A percentile compares a stretch with the other conserved stretches of the same genome.
Evolutionary conservation across 2,329 filamentous ascomycete genomes (phyloP).

Genomic region (Talaromyces sp.): DNA sequence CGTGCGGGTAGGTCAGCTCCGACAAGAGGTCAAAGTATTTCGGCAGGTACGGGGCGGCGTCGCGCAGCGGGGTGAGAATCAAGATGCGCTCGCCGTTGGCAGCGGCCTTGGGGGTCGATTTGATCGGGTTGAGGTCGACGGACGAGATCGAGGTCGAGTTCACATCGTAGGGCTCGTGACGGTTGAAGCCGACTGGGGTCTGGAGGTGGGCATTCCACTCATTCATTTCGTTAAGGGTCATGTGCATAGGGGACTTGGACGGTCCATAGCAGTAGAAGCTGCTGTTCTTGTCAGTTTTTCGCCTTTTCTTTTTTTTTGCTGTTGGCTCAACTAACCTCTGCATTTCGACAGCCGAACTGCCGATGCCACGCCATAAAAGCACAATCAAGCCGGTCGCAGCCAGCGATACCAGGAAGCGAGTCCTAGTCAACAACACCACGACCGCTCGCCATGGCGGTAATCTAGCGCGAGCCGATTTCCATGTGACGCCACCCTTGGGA

Average conservation of each 20-base stretch:
- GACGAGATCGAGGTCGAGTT: conserved; percentile 74
- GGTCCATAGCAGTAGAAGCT: conserved; percentile 99
- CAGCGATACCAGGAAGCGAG: conserved; percentile 70
- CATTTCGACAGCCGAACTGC: conserved; percentile 76
- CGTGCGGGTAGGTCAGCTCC: conserved; percentile 87
- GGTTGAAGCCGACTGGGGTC: conserved; percentile 94
- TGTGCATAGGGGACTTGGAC: conserved; percentile 89
- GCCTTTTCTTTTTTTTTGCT: background rate
- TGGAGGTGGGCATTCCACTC: conserved; percentile 84
- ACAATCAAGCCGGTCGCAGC: conserved; percentile 66
- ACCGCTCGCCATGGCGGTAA: conserved; percentile 72
- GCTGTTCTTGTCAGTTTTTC: conserved; percentile 9
- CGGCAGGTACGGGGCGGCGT: conserved; percentile 73
- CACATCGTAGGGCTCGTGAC: conserved; percentile 80
- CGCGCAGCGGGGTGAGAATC: conserved; percentile 86
- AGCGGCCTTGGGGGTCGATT: conserved; percentile 72
- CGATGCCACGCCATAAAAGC: conserved; percentile 83
- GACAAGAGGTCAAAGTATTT: conserved; percentile 92
- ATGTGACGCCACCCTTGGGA: conserved; percentile 82
- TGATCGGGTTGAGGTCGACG: conserved; percentile 78
- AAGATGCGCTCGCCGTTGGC: conserved; percentile 81
- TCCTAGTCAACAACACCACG: conserved; percentile 65
- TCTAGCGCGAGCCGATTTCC: conserved; percentile 80
- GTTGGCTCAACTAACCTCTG: conserved; percentile 63
- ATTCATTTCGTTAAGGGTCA: conserved; percentile 84